Evolutionary conservation across 2,329 filamentous ascomycete species (phyloP), one percentile per base, ranked within the genome.

Genomic region (Fusarium fujikuroi): DNA sequence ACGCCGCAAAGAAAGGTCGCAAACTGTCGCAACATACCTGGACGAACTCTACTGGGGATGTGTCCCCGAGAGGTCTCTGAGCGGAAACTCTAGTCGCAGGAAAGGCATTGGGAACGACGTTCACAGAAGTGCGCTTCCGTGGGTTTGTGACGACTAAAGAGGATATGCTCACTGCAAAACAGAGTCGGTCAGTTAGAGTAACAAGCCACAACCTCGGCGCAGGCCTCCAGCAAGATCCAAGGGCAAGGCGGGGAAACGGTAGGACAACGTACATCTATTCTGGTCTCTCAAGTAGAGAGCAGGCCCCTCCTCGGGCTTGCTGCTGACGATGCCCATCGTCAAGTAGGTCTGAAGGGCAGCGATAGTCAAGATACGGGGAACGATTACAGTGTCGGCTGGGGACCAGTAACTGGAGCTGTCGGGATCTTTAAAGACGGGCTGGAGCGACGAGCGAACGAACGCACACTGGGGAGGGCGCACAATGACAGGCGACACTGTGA

Each of bases 281-380:
- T 97, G 96, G 82, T 99, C 96, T 85, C 93, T 92, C 81, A 98
- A 87, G 82, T 93, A 97, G 81, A 98, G 86, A 78, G 90, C 85
- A 77, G 90, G 88, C 81, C 91, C 93, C 79, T 98, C 95, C 78
- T 97, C 95, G 79, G 92, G 91, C 84, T 91, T 93, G 87, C 95
- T 98, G 83, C 91, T 92, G 84, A 98, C 92, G 86, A 93, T 95
- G 81, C 96, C 96, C 96, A 99, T 99, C 60, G 82, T 84, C 89
- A 85, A 82, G 66, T 69, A 63, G 54, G 69, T 70, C 69, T 71
- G 58, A 67, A 69, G 65, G 60, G 66, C 60, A 67, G 60, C 66
- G 72, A 64, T 63, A 62, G 63, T 72, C 57, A 64, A 68, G 49
- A 60, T 63, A 70, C 67, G 67, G 67, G 62, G 65, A 64, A 75